Evolutionary conservation across 345 rosid genomes (phyloP), one percentile per base, ranked within the genome.

Genomic region (Dimocarpus longan): DNA sequence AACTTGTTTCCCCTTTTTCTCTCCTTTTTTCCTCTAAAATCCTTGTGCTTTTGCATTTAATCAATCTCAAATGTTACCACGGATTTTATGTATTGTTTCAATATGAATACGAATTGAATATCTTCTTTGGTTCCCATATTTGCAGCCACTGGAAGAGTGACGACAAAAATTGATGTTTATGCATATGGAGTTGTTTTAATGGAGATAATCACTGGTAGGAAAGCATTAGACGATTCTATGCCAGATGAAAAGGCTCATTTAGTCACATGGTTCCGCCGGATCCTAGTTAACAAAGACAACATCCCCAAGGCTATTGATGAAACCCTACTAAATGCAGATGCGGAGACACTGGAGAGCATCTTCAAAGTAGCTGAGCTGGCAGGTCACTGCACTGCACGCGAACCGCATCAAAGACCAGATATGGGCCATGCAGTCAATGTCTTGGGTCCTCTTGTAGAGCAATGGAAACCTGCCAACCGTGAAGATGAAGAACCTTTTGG

Each of bases 111-210:
- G 15, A 39, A 54, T 40, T 75, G 52, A 59, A 21, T 43, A 22
- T 56, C 8, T 44, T 56, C 68, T 4, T 19, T 60, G 59, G 19
- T 42, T 80, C 21, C 64, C 39, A 76, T 52, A 26, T 12, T 62
- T 74, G 69, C 90, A 95, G 98, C 95, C 24, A 95, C 98, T 5
- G 98, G 98, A 74, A 87, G 98, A 85, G 98, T 95, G 73, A 92
- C 98, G 1, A 95, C 92, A 5, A 95, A 93, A 80, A 95, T 93
- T 37, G 98, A 95, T 77, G 92, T 95, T 1, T 95, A 86, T 72
- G 98, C 97, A 70, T 95, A 90, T 76, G 98, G 98, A 32, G 98
- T 91, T 32, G 91, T 95, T 44, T 85, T 95, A 70, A 93, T 93
- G 98, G 98, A 95, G 85, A 80, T 93, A n/a, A 78, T 95, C 42